Evolutionary conservation across 192 early-diverging fungal genomes (phyloP).

Genomic region (Rhizophagus clarus): DNA sequence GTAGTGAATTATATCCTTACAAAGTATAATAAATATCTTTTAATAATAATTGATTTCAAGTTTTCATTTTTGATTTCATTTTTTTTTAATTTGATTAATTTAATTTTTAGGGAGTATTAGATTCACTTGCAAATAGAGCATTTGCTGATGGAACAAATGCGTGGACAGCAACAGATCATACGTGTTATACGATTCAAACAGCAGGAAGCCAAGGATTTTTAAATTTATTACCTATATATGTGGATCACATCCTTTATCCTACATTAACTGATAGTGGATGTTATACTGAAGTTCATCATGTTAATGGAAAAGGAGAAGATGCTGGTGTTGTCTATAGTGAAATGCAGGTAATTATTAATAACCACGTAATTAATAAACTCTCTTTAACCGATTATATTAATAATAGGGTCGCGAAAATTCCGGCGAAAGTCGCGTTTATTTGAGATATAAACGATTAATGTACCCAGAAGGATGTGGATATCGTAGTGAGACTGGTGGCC

Average conservation of each 20-base stretch:
- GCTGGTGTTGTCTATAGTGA: slow-evolving; percentile 69
- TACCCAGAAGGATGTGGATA: slow-evolving; percentile 62
- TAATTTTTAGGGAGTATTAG: slow-evolving; percentile 56
- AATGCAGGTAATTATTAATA: slow-evolving; percentile 52
- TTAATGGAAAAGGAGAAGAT: slow-evolving; percentile 65
- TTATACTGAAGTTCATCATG: slow-evolving; percentile 63
- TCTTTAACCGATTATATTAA: background rate
- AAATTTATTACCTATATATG: slow-evolving; percentile 59
- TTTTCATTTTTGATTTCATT: no score
- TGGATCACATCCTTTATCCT: slow-evolving; percentile 67
- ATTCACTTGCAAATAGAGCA: slow-evolving; percentile 61
- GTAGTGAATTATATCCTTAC: slow-evolving; percentile 60
- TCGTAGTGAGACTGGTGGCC: slow-evolving; percentile 61
- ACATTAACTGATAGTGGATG: slow-evolving; percentile 60
- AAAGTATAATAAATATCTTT: slow-evolving; percentile 41
- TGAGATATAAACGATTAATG: slow-evolving; percentile 52
- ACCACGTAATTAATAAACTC: background rate
- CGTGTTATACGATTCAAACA: slow-evolving; percentile 60
- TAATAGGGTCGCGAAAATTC: slow-evolving; percentile 56
- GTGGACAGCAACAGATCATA: slow-evolving; percentile 64
- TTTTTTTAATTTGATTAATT: slow-evolving; percentile 6
- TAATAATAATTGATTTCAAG: background rate
- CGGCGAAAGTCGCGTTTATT: slow-evolving; percentile 44
- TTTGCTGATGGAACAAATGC: slow-evolving; percentile 65
- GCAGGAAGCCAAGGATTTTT: slow-evolving; percentile 62